Base-by-base conservation (phyloP, 2,329 filamentous ascomycete genomes). In the Coniochaeta sp. region DNA sequence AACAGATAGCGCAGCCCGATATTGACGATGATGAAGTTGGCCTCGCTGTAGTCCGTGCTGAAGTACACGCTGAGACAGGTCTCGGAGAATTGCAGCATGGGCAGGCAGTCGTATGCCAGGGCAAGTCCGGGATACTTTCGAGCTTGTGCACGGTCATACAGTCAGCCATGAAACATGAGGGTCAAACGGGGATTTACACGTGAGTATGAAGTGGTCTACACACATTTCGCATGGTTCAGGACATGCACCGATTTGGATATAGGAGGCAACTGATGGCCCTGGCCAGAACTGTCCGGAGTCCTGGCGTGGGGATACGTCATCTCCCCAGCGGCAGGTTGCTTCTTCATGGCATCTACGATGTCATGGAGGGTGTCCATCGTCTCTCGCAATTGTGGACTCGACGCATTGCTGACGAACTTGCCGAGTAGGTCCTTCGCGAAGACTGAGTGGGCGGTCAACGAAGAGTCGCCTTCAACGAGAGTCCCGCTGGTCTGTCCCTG, bases 21-120 rank as follows among this genome's bases (percentile, higher is more conserved):
- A 52, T 75, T 77, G 52, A 77, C 73, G 27, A 74, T 71, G 54
- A 77, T 72, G 55, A 79, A 81, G 3, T 67, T 71, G 14, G 74
- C 67, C 51, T 79, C 71, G 5, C 71, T 71, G 52, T 74, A 72
- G 40, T 77, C 74, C 0, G 74, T 74, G 14, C 70, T 67, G 50
- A 80, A 79, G 57, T 79, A 81, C 26, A 77, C 69, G 48, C 63
- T 30, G 6, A 30, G 27, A 12, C 27, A 30, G 27, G 27, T 30
- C 27, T 30, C 27, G 12, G 27, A 30, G 27, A 30, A 30, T 30
- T 30, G 27, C 27, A 30, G 27, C 27, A 30, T 30, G 27, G 27
- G 27, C 27, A 30, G 27, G 27, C 27, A 30, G 27, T 30, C 27
- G 27, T 30, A 30, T 30, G 27, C 27, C 27, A 30, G 27, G 27